phyloP scores from a whole-genome alignment of 495 filamentous ascomycete species.

The Entonaema liquescens region DNA sequence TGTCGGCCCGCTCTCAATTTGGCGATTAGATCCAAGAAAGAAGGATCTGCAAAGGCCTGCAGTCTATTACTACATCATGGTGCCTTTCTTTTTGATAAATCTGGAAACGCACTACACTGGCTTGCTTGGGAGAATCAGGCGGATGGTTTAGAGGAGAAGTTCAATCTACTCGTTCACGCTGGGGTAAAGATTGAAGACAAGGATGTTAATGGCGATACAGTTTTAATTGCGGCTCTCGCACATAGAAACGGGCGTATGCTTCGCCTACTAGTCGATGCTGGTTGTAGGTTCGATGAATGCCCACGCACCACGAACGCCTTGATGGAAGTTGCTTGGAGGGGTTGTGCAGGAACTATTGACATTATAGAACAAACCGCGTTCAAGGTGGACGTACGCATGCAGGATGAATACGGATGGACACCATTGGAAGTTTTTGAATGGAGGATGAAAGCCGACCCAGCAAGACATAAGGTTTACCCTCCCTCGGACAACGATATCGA shows the following conservation, averaged over 20 bases:
- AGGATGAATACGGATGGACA: background rate
- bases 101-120: background rate
- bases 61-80: slow-evolving; percentile 10
- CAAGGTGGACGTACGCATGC: slow-evolving; percentile 18
- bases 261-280: slow-evolving; percentile 16
- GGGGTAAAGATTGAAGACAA: background rate
- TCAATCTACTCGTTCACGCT: slow-evolving; percentile 5
- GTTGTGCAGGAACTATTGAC: background rate
- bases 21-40: background rate
- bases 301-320: background rate
- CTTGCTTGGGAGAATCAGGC: background rate
- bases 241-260: slow-evolving; percentile 1
- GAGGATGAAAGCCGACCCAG: slow-evolving; percentile 3
- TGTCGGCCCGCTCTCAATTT: background rate
- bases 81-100: background rate
- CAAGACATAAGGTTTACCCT: background rate
- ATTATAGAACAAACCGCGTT: background rate
- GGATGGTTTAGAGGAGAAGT: slow-evolving; percentile 11
- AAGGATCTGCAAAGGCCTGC: background rate
- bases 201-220: background rate
- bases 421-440: slow-evolving; percentile 17
- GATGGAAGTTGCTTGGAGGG: background rate
- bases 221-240: background rate
- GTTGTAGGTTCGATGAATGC: slow-evolving; percentile 12
- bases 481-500: slow-evolving; percentile 4